Evolutionary conservation across 2,329 filamentous ascomycete species (phyloP).

Genomic region (Hyphodiscus sp.): DNA sequence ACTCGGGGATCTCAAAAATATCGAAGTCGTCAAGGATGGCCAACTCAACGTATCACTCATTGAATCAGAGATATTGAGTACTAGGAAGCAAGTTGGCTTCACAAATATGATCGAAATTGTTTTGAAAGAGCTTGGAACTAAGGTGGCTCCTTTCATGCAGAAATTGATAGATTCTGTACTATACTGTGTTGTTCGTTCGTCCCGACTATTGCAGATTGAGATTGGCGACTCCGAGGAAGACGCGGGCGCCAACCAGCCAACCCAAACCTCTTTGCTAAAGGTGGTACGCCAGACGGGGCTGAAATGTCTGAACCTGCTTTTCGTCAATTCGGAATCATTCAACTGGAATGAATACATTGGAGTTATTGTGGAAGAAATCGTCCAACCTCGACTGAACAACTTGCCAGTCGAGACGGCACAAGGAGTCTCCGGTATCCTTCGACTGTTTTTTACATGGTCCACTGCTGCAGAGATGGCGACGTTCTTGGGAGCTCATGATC

Average conservation of each 20-base stretch:
- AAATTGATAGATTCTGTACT: conserved; percentile 70
- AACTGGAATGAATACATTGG: conserved; percentile 68
- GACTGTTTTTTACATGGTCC: conserved; percentile 77
- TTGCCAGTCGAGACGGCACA: conserved; percentile 83
- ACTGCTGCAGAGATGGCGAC: conserved; percentile 57
- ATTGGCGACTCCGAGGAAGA: conserved; percentile 31
- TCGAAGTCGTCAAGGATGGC: conserved; percentile 47
- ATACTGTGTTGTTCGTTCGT: conserved; percentile 71
- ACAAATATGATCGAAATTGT: conserved; percentile 87
- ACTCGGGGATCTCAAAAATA: conserved; percentile 59
- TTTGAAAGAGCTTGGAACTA: conserved; percentile 74
- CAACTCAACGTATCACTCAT: conserved; percentile 39
- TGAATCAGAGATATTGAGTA: conserved; percentile 51
- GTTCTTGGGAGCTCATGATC: conserved; percentile 56
- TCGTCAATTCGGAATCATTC: conserved; percentile 63
- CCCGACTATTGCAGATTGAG: conserved; percentile 45
- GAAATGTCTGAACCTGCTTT: conserved; percentile 75
- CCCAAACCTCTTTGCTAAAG: conserved; percentile 52
- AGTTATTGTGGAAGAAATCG: conserved; percentile 65
- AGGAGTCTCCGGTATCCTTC: conserved; percentile 75
- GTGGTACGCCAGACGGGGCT: conserved; percentile 66
- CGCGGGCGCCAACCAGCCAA: conserved; percentile 23
- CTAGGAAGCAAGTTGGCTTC: conserved; percentile 82
- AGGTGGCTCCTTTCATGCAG: conserved; percentile 60
- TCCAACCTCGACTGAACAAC: conserved; percentile 70